Percentiles rank a stretch among this genome's conserved stretches.
phyloP scores from a whole-genome alignment of 1,284 basidiomycete species.

The Malassezia caprae region DNA sequence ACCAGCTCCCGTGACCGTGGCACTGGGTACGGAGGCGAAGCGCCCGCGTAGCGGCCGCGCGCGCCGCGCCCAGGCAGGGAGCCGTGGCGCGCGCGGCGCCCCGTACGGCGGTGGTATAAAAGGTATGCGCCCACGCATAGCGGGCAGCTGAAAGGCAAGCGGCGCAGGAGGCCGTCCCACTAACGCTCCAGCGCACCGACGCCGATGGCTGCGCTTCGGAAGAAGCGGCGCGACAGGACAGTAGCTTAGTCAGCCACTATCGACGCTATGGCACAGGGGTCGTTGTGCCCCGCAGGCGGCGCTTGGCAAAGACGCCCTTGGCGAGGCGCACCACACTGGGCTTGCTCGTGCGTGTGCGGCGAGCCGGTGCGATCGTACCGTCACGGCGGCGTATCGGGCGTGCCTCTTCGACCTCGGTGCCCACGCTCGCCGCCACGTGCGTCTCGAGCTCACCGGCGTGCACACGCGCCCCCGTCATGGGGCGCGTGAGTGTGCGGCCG shows the following conservation, averaged over 20 bases:
- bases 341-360: constrained; percentile 16
- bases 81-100: not conserved
- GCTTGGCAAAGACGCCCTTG: constrained; percentile 40
- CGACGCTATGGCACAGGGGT: not conserved
- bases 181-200: not conserved
- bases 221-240: not conserved
- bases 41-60: not conserved
- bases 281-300: constrained; percentile 11
- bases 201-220: constrained; percentile 2
- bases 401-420: not conserved
- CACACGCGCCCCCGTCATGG: constrained; percentile 20
- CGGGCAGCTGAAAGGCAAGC: not conserved
- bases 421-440: constrained; percentile 9
- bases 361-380: constrained; percentile 3
- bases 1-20: not conserved
- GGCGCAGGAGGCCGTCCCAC: not conserved
- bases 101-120: not conserved
- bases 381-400: constrained; percentile 7
- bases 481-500: constrained; percentile 29
- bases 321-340: constrained; percentile 41
- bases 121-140: not conserved
- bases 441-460: constrained; percentile 21
- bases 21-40: not conserved
- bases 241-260: not conserved
- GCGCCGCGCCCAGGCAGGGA: not conserved